These are phyloP conservation scores for Microbotryum scabiosae DNA, from an alignment of 1,284 basidiomycete genomes.

Conservation along the genomic window DNA sequence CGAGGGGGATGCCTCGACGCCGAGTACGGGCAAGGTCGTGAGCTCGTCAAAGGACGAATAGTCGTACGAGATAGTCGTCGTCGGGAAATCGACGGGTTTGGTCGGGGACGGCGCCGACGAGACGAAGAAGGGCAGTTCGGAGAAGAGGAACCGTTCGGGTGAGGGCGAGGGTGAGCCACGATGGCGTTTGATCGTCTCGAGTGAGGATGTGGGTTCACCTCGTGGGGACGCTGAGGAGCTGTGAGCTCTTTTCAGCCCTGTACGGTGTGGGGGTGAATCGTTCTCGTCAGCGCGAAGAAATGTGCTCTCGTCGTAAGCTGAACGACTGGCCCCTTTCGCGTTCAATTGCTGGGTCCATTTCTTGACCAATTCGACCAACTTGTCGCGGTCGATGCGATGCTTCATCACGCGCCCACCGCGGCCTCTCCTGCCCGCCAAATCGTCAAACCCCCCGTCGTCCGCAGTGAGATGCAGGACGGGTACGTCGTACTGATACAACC, in stretches of 20 bases:
- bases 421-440: slow-evolving; percentile 11
- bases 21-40: not conserved
- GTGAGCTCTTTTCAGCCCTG: not conserved
- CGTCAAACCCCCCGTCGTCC: slow-evolving; percentile 7
- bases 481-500: slow-evolving; percentile 34
- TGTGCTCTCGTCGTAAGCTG: not conserved
- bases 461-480: slow-evolving; percentile 29
- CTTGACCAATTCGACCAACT: slow-evolving; percentile 21
- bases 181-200: not conserved
- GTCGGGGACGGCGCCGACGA: slow-evolving; percentile 8
- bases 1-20: not conserved
- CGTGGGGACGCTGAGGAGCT: not conserved
- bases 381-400: slow-evolving; percentile 31
- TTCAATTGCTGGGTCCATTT: slow-evolving; percentile 25
- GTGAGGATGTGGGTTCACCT: not conserved
- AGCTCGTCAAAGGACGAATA: slow-evolving; percentile 12
- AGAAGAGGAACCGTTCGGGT: too few species aligned
- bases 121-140: not conserved
- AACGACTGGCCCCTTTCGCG: not conserved
- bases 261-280: not conserved
- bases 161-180: not conserved
- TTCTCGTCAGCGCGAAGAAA: not conserved
- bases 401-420: slow-evolving; percentile 29
- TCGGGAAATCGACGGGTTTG: slow-evolving; percentile 1
- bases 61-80: not conserved